phyloP scores from a whole-genome alignment of 768 basidiomycete species.

The Suillus americanus region DNA sequence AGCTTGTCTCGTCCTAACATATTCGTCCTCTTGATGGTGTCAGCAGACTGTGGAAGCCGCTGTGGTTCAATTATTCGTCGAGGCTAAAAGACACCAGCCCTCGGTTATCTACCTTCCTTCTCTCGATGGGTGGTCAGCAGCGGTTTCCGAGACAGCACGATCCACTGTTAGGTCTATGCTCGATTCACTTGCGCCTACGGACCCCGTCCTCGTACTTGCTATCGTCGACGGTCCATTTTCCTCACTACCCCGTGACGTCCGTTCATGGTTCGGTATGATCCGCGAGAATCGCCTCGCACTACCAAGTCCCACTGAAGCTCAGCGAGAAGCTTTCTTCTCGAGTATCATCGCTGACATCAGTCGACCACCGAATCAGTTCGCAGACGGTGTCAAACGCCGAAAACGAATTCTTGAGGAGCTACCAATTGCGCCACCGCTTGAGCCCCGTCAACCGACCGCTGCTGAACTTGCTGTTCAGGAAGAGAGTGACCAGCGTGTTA shows the following conservation, averaged over 20 bases:
- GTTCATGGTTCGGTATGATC: slow-evolving; percentile 84
- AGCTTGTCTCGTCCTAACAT: slow-evolving; percentile 26
- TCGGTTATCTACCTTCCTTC: slow-evolving; percentile 95
- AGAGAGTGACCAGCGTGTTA: slow-evolving; percentile 74
- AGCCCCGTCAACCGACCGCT: slow-evolving; percentile 77
- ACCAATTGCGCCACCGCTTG: slow-evolving; percentile 85
- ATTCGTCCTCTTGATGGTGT: slow-evolving; percentile 8
- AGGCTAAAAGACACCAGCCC: slow-evolving; percentile 96
- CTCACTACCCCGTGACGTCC: slow-evolving; percentile 77
- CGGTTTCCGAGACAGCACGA: slow-evolving; percentile 81
- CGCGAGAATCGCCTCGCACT: slow-evolving; percentile 76
- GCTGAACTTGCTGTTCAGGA: slow-evolving; percentile 82
- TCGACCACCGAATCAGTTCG: slow-evolving; percentile 83
- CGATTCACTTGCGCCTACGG: slow-evolving; percentile 86
- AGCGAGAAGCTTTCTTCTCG: slow-evolving; percentile 76
- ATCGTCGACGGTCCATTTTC: slow-evolving; percentile 77
- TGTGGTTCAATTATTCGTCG: slow-evolving; percentile 92
- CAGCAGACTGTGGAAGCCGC: slow-evolving; percentile 84
- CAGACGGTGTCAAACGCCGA: slow-evolving; percentile 82
- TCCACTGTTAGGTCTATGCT: slow-evolving; percentile 88
- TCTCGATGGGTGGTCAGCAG: slow-evolving; percentile 79
- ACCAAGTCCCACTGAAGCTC: slow-evolving; percentile 45
- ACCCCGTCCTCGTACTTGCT: slow-evolving; percentile 91
- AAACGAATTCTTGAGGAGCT: slow-evolving; percentile 84
- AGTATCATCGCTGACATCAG: slow-evolving; percentile 66